Percentiles rank a stretch among this genome's conserved stretches.
These are phyloP conservation scores for Dianthus caryophyllus DNA, from an alignment of 148 eudicot species.

Conservation along the genomic window DNA sequence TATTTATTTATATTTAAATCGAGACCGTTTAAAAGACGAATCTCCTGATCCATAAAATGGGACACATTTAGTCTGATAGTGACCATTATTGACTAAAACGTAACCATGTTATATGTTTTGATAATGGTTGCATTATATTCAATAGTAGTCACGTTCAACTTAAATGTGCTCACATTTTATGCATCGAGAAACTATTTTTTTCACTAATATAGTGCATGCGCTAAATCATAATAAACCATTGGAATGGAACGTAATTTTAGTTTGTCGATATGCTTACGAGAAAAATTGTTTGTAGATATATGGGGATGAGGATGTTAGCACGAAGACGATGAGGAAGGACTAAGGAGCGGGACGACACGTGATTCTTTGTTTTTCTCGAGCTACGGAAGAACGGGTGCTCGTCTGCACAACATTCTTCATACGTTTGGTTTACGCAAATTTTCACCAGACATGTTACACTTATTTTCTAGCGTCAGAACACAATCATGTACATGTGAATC, in stretches of 20 bases:
- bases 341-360: slow-evolving; percentile 14
- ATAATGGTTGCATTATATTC: no score
- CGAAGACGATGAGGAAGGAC: slow-evolving; percentile 23
- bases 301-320: slow-evolving; percentile 48
- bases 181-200: no score
- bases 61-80: no score
- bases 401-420: slow-evolving; percentile 5
- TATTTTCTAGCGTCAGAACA: slow-evolving; percentile 12
- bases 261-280: slow-evolving; percentile 1
- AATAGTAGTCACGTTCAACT: no score
- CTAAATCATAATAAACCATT: no score
- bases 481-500: slow-evolving; percentile 16
- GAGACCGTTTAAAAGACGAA: no score
- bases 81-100: no score
- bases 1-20: background rate
- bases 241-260: no score
- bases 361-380: slow-evolving; percentile 23
- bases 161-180: no score
- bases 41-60: no score
- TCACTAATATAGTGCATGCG: no score
- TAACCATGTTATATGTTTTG: no score
- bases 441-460: slow-evolving; percentile 4
- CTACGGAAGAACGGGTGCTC: slow-evolving; percentile 8
- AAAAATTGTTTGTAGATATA: slow-evolving; percentile 39
- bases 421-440: slow-evolving; percentile 4